These are phyloP conservation scores for Candida maris DNA, from an alignment of 805 yeast species.

Conservation along the genomic window DNA sequence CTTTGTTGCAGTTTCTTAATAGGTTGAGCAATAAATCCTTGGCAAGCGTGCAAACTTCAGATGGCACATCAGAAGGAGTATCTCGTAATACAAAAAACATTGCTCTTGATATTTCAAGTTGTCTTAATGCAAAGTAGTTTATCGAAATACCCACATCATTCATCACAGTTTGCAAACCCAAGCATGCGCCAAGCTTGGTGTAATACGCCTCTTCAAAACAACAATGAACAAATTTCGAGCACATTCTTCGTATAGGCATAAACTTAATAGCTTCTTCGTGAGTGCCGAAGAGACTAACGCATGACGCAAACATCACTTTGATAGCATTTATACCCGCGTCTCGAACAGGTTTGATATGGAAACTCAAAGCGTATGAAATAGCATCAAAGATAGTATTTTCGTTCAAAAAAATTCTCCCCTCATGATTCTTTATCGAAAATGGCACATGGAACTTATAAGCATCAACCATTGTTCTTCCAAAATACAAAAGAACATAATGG, in stretches of 20 bases:
- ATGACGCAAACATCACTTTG: conserved; percentile 54
- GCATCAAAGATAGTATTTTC: conserved; percentile 73
- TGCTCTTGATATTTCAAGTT: conserved; percentile 80
- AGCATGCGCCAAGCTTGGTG: conserved; percentile 81
- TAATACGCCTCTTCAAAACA: conserved; percentile 89
- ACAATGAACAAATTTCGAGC: conserved; percentile 80
- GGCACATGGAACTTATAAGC: conserved; percentile 63
- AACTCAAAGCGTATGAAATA: conserved; percentile 74
- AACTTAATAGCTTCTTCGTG: conserved; percentile 63
- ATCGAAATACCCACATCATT: conserved; percentile 65
- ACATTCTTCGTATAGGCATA: conserved; percentile 71
- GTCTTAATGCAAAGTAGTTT: conserved; percentile 71
- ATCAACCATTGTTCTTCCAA: conserved; percentile 69
- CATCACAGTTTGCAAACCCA: conserved; percentile 74
- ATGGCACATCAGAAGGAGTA: conserved; percentile 83
- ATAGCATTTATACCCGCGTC: conserved; percentile 68
- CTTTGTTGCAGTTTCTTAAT: conserved; percentile 61
- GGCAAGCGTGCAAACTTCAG: conserved; percentile 70
- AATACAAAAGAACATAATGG: conserved; percentile 74
- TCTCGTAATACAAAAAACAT: conserved; percentile 88
- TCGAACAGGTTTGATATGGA: conserved; percentile 65
- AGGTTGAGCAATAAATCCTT: conserved; percentile 61
- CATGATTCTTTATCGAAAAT: conserved; percentile 74
- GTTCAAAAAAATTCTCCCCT: conserved; percentile 67
- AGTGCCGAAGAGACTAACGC: conserved; percentile 64